Conservation (phyloP, 139 green algal genomes). For the Picochlorum sp. region DNA sequence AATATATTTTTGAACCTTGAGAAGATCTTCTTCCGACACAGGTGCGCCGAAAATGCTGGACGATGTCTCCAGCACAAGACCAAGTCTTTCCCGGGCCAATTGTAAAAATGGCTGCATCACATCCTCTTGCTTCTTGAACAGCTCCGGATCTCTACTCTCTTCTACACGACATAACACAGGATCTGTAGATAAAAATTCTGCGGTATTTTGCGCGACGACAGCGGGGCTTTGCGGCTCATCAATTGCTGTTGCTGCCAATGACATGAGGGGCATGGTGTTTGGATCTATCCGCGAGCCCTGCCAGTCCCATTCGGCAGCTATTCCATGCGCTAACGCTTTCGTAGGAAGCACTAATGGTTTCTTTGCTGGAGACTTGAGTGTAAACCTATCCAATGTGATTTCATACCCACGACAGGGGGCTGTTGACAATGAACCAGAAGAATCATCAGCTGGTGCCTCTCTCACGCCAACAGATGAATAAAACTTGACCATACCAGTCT, state of each 20-base stretch:
- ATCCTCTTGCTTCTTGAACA: constrained; percentile 13
- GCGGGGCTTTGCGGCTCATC: constrained; percentile 67
- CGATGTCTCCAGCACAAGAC: constrained; percentile 36
- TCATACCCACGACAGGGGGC: constrained; percentile 26
- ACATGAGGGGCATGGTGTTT: constrained; percentile 93
- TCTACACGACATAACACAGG: constrained; percentile 53
- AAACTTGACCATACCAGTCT: too few species aligned
- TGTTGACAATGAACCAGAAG: too few species aligned
- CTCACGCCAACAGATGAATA: too few species aligned
- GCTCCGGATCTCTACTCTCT: constrained; percentile 14
- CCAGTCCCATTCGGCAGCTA: constrained; percentile 90
- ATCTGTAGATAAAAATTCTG: constrained; percentile 85
- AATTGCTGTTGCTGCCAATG: constrained; percentile 77
- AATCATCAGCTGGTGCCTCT: too few species aligned
- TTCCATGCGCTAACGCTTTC: constrained; percentile 56
- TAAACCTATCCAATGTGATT: constrained; percentile 50
- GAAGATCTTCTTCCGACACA: constrained; percentile 33
- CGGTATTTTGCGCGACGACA: constrained; percentile 61
- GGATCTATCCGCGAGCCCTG: constrained; percentile 62
- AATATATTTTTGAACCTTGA: constrained; percentile 29
- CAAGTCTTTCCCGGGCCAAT: constrained; percentile 42
- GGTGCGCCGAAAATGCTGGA: constrained; percentile 54
- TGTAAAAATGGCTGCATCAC: constrained; percentile 58
- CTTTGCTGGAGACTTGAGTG: constrained; percentile 62
- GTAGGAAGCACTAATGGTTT: constrained; percentile 58